Evolutionary conservation across 768 basidiomycete species (phyloP).

Genomic region (Collybia mongolica): DNA sequence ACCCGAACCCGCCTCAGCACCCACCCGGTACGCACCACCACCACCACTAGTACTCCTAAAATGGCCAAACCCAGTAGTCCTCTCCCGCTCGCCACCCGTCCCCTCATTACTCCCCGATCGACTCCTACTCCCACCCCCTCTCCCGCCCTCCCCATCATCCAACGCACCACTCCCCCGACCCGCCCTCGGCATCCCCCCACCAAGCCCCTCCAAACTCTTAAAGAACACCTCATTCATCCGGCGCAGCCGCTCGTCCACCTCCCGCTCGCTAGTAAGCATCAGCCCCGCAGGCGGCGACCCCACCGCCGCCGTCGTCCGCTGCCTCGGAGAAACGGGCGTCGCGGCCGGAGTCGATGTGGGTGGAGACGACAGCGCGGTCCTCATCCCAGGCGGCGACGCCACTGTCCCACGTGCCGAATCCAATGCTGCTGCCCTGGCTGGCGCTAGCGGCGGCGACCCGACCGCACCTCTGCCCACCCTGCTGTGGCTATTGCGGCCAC

Average conservation of each 20-base stretch:
- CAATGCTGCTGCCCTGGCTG: too few species aligned
- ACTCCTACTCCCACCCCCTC: neutral
- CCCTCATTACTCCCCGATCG: slow-evolving; percentile 6
- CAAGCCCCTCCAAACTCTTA: slow-evolving; percentile 61
- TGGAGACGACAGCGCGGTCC: too few species aligned
- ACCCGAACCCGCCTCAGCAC: neutral
- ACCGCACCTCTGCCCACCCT: too few species aligned
- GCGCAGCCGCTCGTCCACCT: slow-evolving; percentile 61
- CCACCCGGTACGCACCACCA: neutral
- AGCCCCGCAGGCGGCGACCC: slow-evolving; percentile 1
- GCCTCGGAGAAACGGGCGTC: too few species aligned
- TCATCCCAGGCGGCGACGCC: too few species aligned
- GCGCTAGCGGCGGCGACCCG: too few species aligned
- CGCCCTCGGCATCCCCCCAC: slow-evolving; percentile 20
- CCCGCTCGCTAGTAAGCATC: slow-evolving; percentile 58
- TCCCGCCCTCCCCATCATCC: slow-evolving; percentile 11
- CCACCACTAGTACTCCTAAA: slow-evolving; percentile 1
- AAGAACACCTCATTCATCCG: slow-evolving; percentile 71
- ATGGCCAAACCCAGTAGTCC: neutral
- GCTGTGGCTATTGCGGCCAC: too few species aligned
- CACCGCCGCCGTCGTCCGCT: neutral
- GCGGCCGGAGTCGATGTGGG: too few species aligned
- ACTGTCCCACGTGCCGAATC: too few species aligned
- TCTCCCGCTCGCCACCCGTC: slow-evolving; percentile 7
- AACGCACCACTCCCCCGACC: slow-evolving; percentile 3